Evolutionary conservation across 75 land plant genomes (phyloP).

Genomic region (Sequoiadendron giganteum): DNA sequence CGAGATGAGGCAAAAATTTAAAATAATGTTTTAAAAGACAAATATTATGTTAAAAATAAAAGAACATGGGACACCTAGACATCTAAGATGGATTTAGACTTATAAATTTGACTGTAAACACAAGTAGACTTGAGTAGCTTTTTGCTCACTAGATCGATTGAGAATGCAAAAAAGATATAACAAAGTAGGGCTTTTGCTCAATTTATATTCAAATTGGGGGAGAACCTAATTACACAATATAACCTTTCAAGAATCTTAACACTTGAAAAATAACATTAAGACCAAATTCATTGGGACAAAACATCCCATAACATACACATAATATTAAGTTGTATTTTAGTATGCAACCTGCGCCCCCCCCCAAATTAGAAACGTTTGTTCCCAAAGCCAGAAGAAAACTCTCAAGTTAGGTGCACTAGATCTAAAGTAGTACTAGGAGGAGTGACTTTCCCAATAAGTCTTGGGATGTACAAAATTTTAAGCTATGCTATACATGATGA

Average conservation of each 20-base stretch:
- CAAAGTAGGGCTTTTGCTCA: not conserved
- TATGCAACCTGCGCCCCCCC: not conserved
- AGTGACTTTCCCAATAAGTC: too few species aligned
- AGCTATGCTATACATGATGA: not conserved
- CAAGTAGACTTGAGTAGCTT: not conserved
- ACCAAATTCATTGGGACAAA: not conserved
- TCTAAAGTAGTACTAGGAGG: not conserved
- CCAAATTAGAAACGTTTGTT: too few species aligned
- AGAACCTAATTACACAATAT: not conserved
- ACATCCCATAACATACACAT: not conserved
- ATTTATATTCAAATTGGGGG: not conserved
- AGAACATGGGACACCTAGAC: not conserved
- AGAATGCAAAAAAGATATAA: not conserved
- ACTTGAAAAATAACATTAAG: not conserved
- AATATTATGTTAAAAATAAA: too few species aligned
- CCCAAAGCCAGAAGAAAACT: not conserved
- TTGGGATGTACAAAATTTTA: not conserved
- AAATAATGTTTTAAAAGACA: not conserved
- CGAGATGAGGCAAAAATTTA: not conserved
- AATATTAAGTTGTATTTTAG: too few species aligned
- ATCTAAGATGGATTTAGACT: not conserved
- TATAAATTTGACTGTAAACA: too few species aligned
- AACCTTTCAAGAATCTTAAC: not conserved
- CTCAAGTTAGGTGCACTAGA: not conserved
- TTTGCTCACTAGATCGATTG: not conserved